Conservation (phyloP, 83 land plant genomes). For the Picea abies region DNA sequence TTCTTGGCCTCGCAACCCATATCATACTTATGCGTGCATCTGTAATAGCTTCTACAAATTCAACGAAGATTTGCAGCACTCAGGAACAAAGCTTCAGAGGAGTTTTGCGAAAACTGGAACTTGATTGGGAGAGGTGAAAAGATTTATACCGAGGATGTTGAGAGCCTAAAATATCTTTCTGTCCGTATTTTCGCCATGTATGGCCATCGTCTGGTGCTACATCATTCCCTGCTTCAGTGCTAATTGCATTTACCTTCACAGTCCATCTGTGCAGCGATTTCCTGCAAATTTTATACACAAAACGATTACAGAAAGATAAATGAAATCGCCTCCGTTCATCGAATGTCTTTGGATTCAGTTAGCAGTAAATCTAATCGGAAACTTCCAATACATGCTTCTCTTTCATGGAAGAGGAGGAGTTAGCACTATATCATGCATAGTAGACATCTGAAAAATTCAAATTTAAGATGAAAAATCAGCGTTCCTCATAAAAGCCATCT, state of each 20-base stretch:
- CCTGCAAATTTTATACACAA: constrained; percentile 14
- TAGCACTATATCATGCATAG: no score
- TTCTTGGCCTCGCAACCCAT: constrained; percentile 63
- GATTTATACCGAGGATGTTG: constrained; percentile 27
- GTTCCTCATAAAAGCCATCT: no score
- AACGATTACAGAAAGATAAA: no score
- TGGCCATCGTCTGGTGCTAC: constrained; percentile 30
- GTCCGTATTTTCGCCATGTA: constrained; percentile 47
- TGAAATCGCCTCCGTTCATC: no score
- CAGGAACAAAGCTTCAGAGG: background rate
- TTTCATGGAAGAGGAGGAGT: no score
- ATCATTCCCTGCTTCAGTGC: constrained; percentile 20
- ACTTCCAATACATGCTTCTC: no score
- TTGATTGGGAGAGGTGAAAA: background rate
- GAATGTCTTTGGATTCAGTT: no score
- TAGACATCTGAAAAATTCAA: no score
- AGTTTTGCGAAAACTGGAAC: background rate
- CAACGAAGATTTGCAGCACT: background rate
- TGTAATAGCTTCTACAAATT: constrained; percentile 68
- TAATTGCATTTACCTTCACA: background rate
- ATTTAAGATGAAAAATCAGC: no score
- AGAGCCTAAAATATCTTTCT: constrained; percentile 39
- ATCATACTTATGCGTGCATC: constrained; percentile 66
- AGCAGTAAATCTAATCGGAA: no score
- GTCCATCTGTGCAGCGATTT: constrained; percentile 30